Evolutionary conservation across 371 early-diverging fungal genomes (phyloP), one percentile per base, ranked within the genome.

Genomic region (Enterocytospora artemiae): DNA sequence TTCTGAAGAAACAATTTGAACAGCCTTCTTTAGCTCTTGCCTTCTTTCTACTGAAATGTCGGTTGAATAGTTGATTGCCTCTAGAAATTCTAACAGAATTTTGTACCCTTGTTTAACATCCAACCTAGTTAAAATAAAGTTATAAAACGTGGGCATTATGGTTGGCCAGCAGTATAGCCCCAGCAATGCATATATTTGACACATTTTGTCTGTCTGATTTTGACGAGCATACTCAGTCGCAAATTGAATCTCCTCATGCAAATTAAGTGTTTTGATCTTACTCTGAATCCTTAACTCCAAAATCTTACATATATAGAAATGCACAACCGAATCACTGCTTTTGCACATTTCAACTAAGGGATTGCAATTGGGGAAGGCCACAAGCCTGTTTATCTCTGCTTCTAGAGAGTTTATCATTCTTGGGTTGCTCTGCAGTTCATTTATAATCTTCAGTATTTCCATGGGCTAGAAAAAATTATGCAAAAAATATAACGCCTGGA

Each of bases 101-200:
- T 59, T 55, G 37, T 70, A 59, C 39, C 75, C 72, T 14, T 64
- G 33, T 28, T 31, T 22, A 37, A 37, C 16, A 37, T 37, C n/a
- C n/a, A n/a, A n/a, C n/a, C n/a, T n/a, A n/a, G n/a, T n/a, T 22
- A 57, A 52, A 2, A 78, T 46, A 34, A 50, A 62, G 5, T 60
- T 41, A 16, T 75, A 48, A 59, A 78, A 78, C 32, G 51, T 45
- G 18, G 67, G 63, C 50, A 74, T 61, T 22, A 32, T 45, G 0
- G 59, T 56, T 18, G 78, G 78, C 78, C 78, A 78, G 30, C 67
- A 67, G 43, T 68, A 72, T 22, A 78, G 52, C 12, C 69, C 78
- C 1, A 73, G 37, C 5, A 63, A 39, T 9, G 70, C 64, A 66
- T 75, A 75, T n/a, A n/a, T n/a, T n/a, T n/a, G n/a, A n/a, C n/a